These are phyloP conservation scores for Phellopilus nigrolimitatus DNA, from an alignment of 1,284 basidiomycete species.

Conservation along the genomic window DNA sequence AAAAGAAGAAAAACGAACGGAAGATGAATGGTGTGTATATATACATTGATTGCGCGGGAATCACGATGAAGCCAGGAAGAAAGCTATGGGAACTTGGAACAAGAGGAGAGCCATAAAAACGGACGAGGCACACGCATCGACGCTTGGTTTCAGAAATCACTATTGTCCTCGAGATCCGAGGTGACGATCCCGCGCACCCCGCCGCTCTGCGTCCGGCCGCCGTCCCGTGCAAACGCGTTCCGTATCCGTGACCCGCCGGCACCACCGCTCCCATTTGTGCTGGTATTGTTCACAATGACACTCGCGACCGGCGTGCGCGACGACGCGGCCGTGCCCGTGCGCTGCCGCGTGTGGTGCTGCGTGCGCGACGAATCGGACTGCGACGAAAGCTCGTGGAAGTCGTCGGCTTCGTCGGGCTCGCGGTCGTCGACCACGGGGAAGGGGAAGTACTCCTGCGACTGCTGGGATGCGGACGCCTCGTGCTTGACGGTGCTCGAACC, in stretches of 20 bases:
- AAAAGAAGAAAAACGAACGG: background rate
- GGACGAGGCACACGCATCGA: no score
- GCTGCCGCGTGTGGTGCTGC: constrained; percentile 1
- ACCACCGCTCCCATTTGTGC: constrained; percentile 20
- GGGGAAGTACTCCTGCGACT: constrained; percentile 17
- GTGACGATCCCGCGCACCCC: constrained; percentile 67
- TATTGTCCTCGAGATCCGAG: constrained; percentile 33
- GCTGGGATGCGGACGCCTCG: background rate
- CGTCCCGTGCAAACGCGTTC: constrained; percentile 64
- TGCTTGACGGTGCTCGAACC: constrained; percentile 1
- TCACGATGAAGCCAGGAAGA: background rate
- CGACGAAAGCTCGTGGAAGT: constrained; percentile 21
- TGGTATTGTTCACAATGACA: constrained; percentile 30
- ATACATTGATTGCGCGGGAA: background rate
- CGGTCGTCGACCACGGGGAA: constrained; percentile 22
- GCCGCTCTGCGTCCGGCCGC: constrained; percentile 75
- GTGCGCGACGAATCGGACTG: constrained; percentile 12
- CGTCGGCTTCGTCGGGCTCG: constrained; percentile 22
- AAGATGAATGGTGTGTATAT: constrained; percentile 3
- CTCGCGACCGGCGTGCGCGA: constrained; percentile 18
- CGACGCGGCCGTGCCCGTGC: constrained; percentile 13
- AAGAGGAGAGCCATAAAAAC: constrained; percentile 1
- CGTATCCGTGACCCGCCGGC: constrained; percentile 47
- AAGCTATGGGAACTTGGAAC: background rate
- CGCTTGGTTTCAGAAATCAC: constrained; percentile 28